phyloP scores from a whole-genome alignment of 2,329 filamentous ascomycete genomes.

The Delphinella strobiligena region DNA sequence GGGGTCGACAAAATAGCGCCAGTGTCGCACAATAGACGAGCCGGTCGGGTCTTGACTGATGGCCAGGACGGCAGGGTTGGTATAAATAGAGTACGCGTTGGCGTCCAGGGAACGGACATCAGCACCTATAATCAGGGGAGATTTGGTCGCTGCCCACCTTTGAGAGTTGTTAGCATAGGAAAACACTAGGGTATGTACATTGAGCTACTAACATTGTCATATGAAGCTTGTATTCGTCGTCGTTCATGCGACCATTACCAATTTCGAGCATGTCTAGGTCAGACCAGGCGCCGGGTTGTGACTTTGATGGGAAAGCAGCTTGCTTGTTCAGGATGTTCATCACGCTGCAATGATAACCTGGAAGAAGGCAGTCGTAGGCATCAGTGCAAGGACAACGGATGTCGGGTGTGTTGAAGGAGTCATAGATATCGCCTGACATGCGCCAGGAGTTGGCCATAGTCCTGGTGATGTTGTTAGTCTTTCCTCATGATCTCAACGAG shows the following conservation, averaged over 20 bases:
- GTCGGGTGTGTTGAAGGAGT: constrained; percentile 33
- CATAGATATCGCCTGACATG: constrained; percentile 36
- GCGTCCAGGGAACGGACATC: constrained; percentile 29
- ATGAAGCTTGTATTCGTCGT: constrained; percentile 31
- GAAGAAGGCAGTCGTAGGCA: constrained; percentile 30
- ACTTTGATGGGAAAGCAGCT: constrained; percentile 27
- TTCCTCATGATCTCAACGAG: too few relatives aligned
- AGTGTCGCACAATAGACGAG: constrained; percentile 30
- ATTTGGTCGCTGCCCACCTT: constrained; percentile 35
- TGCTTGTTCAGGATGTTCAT: constrained; percentile 41
- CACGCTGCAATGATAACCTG: constrained; percentile 36
- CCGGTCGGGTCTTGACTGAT: constrained; percentile 36
- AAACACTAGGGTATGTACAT: too few relatives aligned
- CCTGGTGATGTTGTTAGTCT: too few relatives aligned
- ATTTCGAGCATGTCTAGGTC: constrained; percentile 39
- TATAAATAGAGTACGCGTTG: constrained; percentile 32
- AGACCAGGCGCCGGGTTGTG: constrained; percentile 34
- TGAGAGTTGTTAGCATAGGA: too few relatives aligned
- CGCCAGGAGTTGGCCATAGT: constrained; percentile 36
- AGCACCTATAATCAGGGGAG: constrained; percentile 36
- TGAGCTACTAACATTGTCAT: too few relatives aligned
- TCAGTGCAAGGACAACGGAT: constrained; percentile 30
- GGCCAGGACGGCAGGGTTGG: constrained; percentile 38
- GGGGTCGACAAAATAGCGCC: constrained; percentile 29
- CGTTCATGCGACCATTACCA: constrained; percentile 28